Evolutionary conservation across 2,329 filamentous ascomycete genomes (phyloP), one percentile per base, ranked within the genome.

Genomic region (Lithohypha guttulata): DNA sequence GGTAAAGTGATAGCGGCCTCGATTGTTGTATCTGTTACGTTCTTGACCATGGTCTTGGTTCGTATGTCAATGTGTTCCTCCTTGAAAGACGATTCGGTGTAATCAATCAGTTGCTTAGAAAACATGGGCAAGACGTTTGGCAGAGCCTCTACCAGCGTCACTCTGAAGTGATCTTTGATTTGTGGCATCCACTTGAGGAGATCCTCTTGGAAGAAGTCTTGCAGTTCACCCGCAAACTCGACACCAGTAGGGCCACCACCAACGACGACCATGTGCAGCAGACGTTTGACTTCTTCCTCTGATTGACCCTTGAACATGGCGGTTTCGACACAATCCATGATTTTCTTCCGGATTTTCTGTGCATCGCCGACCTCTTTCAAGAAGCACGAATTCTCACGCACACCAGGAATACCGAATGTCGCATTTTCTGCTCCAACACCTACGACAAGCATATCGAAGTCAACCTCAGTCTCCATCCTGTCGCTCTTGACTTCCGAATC

Each of bases 301-400:
- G 75, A 71, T 68, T 98, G 91, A 58, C 86, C 89, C 75, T 96
- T 96, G 80, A 98, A 95, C 46, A 85, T 89, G 37, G 91, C 91
- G 23, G 89, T 95, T 69, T 98, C 91, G 53, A 94, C 87, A 62
- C 91, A 98, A 69, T 98, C 91, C 91, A 98, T 98, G 65, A 98
- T 95, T 65, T 85, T 86, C 73, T 89, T 95, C 58, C 91, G 85
- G 59, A 98, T 98, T 57, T 77, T 76, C 66, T 98, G 91, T 42
- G 91, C 91, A 61, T 98, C 93, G 50, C 75, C 78, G 58, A 98
- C 94, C 68, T 98, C 93, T 74, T 98, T 98, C 60, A 98, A 68
- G 75, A 98, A 98, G 69, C 87, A 94, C 53, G 84, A 89, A 71
- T 98, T 69, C 66, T 98, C 91, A 52, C 78, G 79, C 41, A 98